Conservation (phyloP, 78 protist genomes). For the Cyanophora paradoxa region DNA sequence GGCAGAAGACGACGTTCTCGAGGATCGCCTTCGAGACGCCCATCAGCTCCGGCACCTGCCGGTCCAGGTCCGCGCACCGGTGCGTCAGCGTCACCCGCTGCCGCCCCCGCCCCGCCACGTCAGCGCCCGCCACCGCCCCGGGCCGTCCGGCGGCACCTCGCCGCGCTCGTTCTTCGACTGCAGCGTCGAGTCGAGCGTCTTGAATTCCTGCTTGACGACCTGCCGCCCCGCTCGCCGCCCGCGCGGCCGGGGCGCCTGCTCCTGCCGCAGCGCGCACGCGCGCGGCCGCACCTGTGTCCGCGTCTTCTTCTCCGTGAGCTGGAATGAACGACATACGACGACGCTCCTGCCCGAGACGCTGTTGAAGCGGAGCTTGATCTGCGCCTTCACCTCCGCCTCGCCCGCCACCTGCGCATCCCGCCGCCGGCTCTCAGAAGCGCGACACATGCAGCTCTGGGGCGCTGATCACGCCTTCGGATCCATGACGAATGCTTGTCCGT, state of each 20-base stretch:
- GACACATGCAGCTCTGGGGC: neutral
- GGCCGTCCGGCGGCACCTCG: neutral
- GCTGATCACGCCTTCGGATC: slow-evolving; percentile 60
- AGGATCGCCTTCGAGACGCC: slow-evolving; percentile 89
- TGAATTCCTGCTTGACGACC: slow-evolving; percentile 37
- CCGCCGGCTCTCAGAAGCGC: no score
- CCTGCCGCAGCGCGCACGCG: slow-evolving; percentile 1
- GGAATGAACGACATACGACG: slow-evolving; percentile 25
- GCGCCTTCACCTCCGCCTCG: slow-evolving; percentile 79
- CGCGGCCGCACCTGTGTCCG: neutral
- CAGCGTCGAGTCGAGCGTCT: slow-evolving; percentile 35
- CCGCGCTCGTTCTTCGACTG: slow-evolving; percentile 22
- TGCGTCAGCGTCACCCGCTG: neutral
- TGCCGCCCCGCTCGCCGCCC: neutral
- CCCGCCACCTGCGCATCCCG: slow-evolving; percentile 36
- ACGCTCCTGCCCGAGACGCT: neutral
- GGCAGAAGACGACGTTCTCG: slow-evolving; percentile 96
- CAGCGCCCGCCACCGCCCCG: neutral
- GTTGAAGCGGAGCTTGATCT: slow-evolving; percentile 71
- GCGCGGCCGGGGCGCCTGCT: neutral
- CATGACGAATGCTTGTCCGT: slow-evolving; percentile 76
- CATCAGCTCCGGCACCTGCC: slow-evolving; percentile 49
- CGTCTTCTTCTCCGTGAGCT: slow-evolving; percentile 24
- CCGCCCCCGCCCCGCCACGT: neutral
- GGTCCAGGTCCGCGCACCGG: slow-evolving; percentile 29